Evolutionary conservation across 306 rosid genomes (phyloP).

Genomic region (Styphnolobium japonicum): DNA sequence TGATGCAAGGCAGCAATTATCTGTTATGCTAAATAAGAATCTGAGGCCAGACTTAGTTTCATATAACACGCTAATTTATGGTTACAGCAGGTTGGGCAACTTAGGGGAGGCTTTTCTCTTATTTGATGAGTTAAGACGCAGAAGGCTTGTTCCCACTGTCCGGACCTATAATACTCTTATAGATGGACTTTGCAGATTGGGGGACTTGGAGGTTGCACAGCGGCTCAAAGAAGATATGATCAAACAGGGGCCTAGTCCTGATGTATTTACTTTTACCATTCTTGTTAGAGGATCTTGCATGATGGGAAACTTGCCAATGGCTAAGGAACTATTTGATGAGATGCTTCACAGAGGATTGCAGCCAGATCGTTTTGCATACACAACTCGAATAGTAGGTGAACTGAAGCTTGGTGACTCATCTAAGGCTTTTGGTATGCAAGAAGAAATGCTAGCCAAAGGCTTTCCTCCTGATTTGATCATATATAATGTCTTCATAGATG

Average conservation of each 20-base stretch:
- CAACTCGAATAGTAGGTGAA: slow-evolving; percentile 65
- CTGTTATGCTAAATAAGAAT: slow-evolving; percentile 40
- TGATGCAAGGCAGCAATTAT: slow-evolving; percentile 56
- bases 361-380: slow-evolving; percentile 68
- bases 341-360: slow-evolving; percentile 58
- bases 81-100: slow-evolving; percentile 58
- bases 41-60: slow-evolving; percentile 66
- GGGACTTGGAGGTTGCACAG: slow-evolving; percentile 63
- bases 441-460: slow-evolving; percentile 70
- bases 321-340: slow-evolving; percentile 64
- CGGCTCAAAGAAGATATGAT: slow-evolving; percentile 63
- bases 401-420: slow-evolving; percentile 61
- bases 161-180: slow-evolving; percentile 76
- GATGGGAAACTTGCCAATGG: slow-evolving; percentile 60
- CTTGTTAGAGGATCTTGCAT: slow-evolving; percentile 62
- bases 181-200: slow-evolving; percentile 65
- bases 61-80: slow-evolving; percentile 59
- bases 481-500: slow-evolving; percentile 64
- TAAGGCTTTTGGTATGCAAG: slow-evolving; percentile 60
- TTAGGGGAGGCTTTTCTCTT: slow-evolving; percentile 56
- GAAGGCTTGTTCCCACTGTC: slow-evolving; percentile 46
- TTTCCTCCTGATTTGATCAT: slow-evolving; percentile 68
- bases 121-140: slow-evolving; percentile 47
- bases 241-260: slow-evolving; percentile 50
- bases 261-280: slow-evolving; percentile 67